A percentile compares a stretch with the other conserved stretches of the same genome.
Evolutionary conservation across 2,329 filamentous ascomycete species (phyloP).

Genomic region (Uncinocarpus reesii): DNA sequence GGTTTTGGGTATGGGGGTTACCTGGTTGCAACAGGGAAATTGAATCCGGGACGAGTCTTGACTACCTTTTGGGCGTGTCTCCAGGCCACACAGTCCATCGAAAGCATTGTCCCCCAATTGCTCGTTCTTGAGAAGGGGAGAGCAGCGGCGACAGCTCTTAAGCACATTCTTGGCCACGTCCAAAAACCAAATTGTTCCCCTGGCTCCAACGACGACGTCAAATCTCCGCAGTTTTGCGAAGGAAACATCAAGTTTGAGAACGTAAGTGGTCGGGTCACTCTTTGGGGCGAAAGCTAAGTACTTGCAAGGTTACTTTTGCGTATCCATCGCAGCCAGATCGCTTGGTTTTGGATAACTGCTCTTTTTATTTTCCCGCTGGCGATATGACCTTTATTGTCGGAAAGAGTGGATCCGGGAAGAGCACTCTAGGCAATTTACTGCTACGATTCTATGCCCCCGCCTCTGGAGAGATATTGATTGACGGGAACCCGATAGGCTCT

Average conservation of each 20-base stretch:
- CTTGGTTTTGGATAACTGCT: constrained; percentile 50
- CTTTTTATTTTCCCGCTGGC: constrained; percentile 60
- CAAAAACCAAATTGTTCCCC: background rate
- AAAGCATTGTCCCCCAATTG: constrained; percentile 64
- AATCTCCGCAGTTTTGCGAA: constrained; percentile 39
- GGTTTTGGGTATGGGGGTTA: constrained; percentile 81
- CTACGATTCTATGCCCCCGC: constrained; percentile 63
- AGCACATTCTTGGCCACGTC: constrained; percentile 31
- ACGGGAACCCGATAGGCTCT: constrained; percentile 50
- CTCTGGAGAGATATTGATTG: constrained; percentile 57
- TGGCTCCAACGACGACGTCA: constrained; percentile 22
- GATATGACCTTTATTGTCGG: constrained; percentile 74
- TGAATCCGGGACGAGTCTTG: constrained; percentile 57
- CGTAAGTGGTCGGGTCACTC: constrained; percentile 35
- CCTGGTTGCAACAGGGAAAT: constrained; percentile 51
- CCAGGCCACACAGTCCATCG: constrained; percentile 63
- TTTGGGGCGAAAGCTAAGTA: constrained; percentile 2
- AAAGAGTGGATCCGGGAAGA: constrained; percentile 83
- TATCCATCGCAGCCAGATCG: constrained; percentile 62
- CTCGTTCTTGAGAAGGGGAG: constrained; percentile 70
- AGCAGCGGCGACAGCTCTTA: constrained; percentile 57
- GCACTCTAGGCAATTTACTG: constrained; percentile 71
- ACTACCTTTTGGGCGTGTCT: constrained; percentile 80
- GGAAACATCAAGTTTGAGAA: constrained; percentile 61
- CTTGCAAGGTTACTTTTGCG: constrained; percentile 60